Conservation (phyloP, 768 basidiomycete species). For the Sporobolomyces pararoseus region DNA sequence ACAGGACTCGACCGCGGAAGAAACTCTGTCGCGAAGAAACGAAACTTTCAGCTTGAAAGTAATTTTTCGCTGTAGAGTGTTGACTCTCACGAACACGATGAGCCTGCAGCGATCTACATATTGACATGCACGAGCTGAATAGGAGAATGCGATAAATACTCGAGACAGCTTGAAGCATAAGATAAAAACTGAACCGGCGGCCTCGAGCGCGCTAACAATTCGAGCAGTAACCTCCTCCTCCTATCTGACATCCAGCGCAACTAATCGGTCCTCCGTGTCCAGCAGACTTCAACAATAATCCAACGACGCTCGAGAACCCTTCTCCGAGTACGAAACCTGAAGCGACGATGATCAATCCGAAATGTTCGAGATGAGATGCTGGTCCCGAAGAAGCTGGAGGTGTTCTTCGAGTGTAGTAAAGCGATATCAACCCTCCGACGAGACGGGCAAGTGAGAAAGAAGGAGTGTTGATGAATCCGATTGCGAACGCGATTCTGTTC, state of each 20-base stretch:
- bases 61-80: no score
- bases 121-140: no score
- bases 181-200: no score
- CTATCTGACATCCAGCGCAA: conserved; percentile 71
- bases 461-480: conserved; percentile 85
- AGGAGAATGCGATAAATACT: no score
- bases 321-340: conserved; percentile 96
- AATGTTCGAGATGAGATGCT: conserved; percentile 47
- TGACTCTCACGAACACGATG: no score
- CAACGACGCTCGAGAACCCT: conserved; percentile 78
- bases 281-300: conserved; percentile 66
- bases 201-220: conserved; percentile 13
- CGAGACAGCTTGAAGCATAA: no score
- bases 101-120: no score
- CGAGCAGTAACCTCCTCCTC: conserved; percentile 40
- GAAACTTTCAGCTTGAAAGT: no score
- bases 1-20: no score
- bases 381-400: conserved; percentile 49
- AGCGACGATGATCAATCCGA: conserved; percentile 77
- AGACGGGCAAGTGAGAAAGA: conserved; percentile 88
- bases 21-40: no score
- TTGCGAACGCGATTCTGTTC: conserved; percentile 41
- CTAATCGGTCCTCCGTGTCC: conserved; percentile 67
- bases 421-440: conserved; percentile 78
- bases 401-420: conserved; percentile 57